Evolutionary conservation across 805 yeast genomes (phyloP).

Genomic region (Suhomyces sp.): DNA sequence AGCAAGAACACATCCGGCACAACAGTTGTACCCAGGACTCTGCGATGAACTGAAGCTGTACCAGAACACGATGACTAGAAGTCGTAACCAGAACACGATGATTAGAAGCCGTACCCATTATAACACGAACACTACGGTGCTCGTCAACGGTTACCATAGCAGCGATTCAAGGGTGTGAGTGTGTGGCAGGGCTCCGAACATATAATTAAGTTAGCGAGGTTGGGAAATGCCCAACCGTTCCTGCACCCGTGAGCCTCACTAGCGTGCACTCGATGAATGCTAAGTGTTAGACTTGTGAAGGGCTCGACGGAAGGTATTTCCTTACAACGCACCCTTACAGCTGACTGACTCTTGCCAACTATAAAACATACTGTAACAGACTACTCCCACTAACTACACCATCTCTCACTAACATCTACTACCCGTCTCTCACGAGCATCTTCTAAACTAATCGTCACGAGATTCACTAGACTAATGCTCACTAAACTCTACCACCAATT

Average conservation of each 20-base stretch:
- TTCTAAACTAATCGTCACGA: too few species aligned
- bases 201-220: not conserved
- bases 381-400: not conserved
- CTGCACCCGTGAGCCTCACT: not conserved
- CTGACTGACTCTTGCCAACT: too few species aligned
- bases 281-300: not conserved
- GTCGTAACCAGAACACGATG: not conserved
- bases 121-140: not conserved
- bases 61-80: too few species aligned
- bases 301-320: not conserved
- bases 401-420: not conserved
- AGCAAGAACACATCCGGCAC: not conserved
- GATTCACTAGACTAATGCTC: not conserved
- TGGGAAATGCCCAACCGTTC: not conserved
- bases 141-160: not conserved
- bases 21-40: not conserved
- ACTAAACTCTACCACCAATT: not conserved
- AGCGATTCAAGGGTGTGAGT: not conserved
- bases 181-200: not conserved
- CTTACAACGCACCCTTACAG: not conserved
- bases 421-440: not conserved
- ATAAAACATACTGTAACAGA: too few species aligned
- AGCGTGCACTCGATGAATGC: not conserved
- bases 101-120: not conserved
- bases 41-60: too few species aligned